Evolutionary conservation across 2,329 filamentous ascomycete species (phyloP), one percentile per base, ranked within the genome.

Genomic region (Penicillium brasilianum): DNA sequence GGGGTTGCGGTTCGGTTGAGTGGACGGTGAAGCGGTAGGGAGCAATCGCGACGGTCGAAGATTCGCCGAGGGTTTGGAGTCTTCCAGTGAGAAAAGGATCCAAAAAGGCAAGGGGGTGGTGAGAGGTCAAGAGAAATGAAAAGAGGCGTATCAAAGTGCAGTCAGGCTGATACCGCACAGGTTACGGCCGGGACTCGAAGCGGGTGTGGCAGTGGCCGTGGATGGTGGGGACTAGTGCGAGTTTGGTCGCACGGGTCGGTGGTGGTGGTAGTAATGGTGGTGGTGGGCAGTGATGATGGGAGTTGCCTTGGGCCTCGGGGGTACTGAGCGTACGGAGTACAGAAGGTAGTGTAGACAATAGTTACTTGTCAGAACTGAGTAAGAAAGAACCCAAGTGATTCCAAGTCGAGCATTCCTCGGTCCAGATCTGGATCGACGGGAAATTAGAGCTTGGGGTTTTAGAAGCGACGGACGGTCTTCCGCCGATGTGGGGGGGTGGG

Each of bases 341-440:
- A n/a, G n/a, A n/a, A n/a, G n/a, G n/a, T n/a, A n/a, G n/a, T n/a
- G n/a, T n/a, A n/a, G n/a, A n/a, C n/a, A n/a, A n/a, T n/a, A n/a
- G n/a, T n/a, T n/a, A n/a, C n/a, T n/a, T n/a, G 44, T 43, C 9
- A 22, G 39, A 4, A 20, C 39, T 22, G 39, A 41, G n/a, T 9
- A 20, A n/a, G n/a, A 1, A 8, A 9, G 6, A 18, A 20, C 20
- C 9, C 18, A 20, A 18, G 18, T 41, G 10, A n/a, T 41, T n/a
- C 16, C 37, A 28, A 34, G 2, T 48, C n/a, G 46, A 14, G 49
- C 34, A 36, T 20, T 53, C 59, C 62, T 68, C 62, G 66, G 66
- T 65, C 67, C 62, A 64, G 64, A 69, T 68, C 62, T 66, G 55
- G 65, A 69, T 64, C 61, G 61, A 65, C 59, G 55, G 48, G n/a